Conservation (phyloP, 805 yeast species). For the Ogataea pignaliae region DNA sequence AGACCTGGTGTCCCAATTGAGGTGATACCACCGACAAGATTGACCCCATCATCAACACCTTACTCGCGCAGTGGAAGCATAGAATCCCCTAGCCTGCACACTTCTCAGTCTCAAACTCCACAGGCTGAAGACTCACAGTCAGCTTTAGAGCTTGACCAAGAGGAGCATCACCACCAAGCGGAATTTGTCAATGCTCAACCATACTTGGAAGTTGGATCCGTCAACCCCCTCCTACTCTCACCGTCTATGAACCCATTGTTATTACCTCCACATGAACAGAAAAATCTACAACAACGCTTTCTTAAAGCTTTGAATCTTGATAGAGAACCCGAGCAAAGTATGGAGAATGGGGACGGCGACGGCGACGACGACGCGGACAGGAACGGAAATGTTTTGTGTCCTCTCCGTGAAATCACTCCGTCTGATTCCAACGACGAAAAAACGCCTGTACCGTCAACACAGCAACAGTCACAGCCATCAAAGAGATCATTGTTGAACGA, state of each 20-base stretch:
- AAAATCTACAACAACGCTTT: constrained; percentile 6
- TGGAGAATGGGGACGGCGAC: neutral
- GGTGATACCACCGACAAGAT: neutral
- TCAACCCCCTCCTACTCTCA: constrained; percentile 1
- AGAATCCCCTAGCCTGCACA: neutral
- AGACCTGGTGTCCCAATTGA: neutral
- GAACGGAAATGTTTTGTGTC: neutral
- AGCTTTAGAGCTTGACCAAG: neutral
- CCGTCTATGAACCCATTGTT: constrained; percentile 2
- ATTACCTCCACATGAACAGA: constrained; percentile 7
- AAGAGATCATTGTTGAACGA: constrained; percentile 1
- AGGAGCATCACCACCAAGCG: constrained; percentile 6
- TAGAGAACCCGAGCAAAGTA: neutral
- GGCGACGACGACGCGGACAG: neutral
- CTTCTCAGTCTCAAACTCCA: neutral
- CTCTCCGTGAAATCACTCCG: neutral
- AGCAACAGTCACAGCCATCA: neutral
- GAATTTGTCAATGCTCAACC: constrained; percentile 9
- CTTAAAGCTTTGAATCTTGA: constrained; percentile 3
- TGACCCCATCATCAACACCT: too few species aligned
- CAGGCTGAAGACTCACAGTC: neutral
- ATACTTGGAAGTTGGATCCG: constrained; percentile 5
- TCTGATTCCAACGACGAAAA: neutral
- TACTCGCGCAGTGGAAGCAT: too few species aligned
- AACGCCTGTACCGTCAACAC: neutral